These are phyloP conservation scores for Chondrostereum purpureum DNA, from an alignment of 1,284 basidiomycete species.

Conservation along the genomic window DNA sequence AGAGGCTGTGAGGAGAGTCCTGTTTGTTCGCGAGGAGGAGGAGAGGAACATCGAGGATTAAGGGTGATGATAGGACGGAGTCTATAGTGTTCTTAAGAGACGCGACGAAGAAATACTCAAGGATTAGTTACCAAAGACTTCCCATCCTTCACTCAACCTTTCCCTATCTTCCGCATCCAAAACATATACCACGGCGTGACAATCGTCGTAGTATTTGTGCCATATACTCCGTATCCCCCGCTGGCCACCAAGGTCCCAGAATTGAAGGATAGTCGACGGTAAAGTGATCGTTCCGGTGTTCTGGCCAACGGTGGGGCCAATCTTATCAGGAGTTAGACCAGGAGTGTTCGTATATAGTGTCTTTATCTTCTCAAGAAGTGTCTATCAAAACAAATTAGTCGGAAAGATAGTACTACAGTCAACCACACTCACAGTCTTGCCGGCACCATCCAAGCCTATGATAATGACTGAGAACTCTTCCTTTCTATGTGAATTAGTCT, in stretches of 20 bases:
- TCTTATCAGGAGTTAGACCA: slow-evolving; percentile 81
- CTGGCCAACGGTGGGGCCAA: slow-evolving; percentile 90
- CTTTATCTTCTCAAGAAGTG: slow-evolving; percentile 88
- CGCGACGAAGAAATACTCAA: neutral
- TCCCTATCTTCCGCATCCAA: slow-evolving; percentile 86
- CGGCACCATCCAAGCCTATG: slow-evolving; percentile 83
- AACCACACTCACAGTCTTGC: slow-evolving; percentile 70
- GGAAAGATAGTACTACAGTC: slow-evolving; percentile 1
- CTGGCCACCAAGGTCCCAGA: slow-evolving; percentile 93
- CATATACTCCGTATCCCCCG: slow-evolving; percentile 88
- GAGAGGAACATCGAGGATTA: slow-evolving; percentile 82
- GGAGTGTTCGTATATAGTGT: slow-evolving; percentile 82
- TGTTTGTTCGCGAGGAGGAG: slow-evolving; percentile 92
- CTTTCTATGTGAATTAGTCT: slow-evolving; percentile 43
- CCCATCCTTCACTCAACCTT: slow-evolving; percentile 85
- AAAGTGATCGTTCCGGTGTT: slow-evolving; percentile 91
- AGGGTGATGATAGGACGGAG: slow-evolving; percentile 75
- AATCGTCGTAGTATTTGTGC: slow-evolving; percentile 90
- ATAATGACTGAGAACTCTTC: slow-evolving; percentile 94
- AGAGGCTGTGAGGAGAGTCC: slow-evolving; percentile 71
- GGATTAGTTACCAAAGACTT: slow-evolving; percentile 75
- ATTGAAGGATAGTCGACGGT: slow-evolving; percentile 86
- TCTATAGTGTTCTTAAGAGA: slow-evolving; percentile 41
- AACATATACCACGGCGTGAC: slow-evolving; percentile 89
- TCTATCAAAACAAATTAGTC: slow-evolving; percentile 47